These are phyloP conservation scores for Calycina herbarum DNA, from an alignment of 2,329 filamentous ascomycete genomes.

Conservation along the genomic window DNA sequence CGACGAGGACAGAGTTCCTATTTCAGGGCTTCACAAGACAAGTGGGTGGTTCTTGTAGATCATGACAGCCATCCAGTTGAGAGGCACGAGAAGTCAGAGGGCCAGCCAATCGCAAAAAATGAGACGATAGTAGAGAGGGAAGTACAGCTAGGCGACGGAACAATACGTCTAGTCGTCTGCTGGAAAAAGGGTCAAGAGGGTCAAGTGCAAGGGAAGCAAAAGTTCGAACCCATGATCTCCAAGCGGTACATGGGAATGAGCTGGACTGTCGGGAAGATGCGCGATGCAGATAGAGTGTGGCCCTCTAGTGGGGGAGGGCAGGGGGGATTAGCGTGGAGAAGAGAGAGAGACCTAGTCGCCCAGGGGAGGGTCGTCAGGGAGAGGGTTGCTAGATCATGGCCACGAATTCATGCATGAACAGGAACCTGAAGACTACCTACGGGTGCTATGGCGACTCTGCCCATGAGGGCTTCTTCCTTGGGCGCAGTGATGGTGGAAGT, in stretches of 20 bases:
- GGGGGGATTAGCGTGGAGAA: constrained; percentile 31
- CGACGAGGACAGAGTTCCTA: constrained; percentile 36
- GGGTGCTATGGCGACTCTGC: constrained; percentile 24
- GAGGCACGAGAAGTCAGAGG: constrained; percentile 42
- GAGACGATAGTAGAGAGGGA: constrained; percentile 31
- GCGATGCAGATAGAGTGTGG: constrained; percentile 36
- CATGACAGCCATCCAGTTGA: constrained; percentile 45
- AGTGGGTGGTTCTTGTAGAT: constrained; percentile 45
- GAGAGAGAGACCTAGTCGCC: constrained; percentile 15
- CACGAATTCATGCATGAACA: constrained; percentile 42
- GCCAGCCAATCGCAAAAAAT: constrained; percentile 45
- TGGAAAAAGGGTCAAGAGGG: constrained; percentile 26
- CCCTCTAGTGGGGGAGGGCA: constrained; percentile 32
- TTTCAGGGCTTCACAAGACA: constrained; percentile 42
- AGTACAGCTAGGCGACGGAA: constrained; percentile 28
- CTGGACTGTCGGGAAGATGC: constrained; percentile 38
- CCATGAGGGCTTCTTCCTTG: constrained; percentile 12
- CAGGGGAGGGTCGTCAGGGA: constrained; percentile 26
- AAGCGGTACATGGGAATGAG: constrained; percentile 33
- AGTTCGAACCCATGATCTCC: constrained; percentile 37
- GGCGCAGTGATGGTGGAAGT: constrained; percentile 20
- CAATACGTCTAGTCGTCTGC: constrained; percentile 32
- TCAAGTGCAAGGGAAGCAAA: constrained; percentile 31
- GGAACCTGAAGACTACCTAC: constrained; percentile 24
- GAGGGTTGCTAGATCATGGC: constrained; percentile 29